phyloP scores from a whole-genome alignment of 1,284 basidiomycete species.

The Ceratobasidium sp. region DNA sequence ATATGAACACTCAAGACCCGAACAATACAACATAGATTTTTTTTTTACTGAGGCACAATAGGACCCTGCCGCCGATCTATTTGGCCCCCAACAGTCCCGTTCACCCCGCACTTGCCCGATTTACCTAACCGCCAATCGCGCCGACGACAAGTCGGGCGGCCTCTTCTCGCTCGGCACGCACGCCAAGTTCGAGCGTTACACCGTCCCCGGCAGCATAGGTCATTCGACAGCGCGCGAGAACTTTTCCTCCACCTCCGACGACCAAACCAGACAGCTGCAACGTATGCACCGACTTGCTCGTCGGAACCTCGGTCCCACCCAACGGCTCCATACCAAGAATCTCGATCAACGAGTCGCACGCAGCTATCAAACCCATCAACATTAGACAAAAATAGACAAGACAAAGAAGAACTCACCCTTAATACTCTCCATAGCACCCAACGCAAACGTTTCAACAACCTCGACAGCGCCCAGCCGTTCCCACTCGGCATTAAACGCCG shows the following conservation, averaged over 20 bases:
- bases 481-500: constrained; percentile 94
- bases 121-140: constrained; percentile 71
- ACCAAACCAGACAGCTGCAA: constrained; percentile 92
- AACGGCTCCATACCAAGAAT: constrained; percentile 97
- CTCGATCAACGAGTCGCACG: constrained; percentile 92
- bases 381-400: constrained; percentile 37
- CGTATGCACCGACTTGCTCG: constrained; percentile 90
- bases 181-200: constrained; percentile 93
- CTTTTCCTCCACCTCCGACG: constrained; percentile 89
- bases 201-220: constrained; percentile 90
- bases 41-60: not conserved
- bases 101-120: constrained; percentile 19
- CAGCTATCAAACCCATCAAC: constrained; percentile 63
- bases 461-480: constrained; percentile 82
- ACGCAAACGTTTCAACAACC: constrained; percentile 89
- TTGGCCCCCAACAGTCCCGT: constrained; percentile 1
- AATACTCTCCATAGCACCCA: constrained; percentile 92
- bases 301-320: constrained; percentile 85
- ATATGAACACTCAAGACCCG: constrained; percentile 5
- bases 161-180: constrained; percentile 90
- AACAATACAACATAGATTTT: constrained; percentile 4
- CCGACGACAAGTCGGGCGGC: constrained; percentile 88
- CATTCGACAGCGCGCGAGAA: constrained; percentile 94
- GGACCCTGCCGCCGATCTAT: constrained; percentile 3
- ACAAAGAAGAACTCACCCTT: constrained; percentile 70